These are phyloP conservation scores for Acacia confusa DNA, from an alignment of 306 rosid genomes.

Conservation along the genomic window DNA sequence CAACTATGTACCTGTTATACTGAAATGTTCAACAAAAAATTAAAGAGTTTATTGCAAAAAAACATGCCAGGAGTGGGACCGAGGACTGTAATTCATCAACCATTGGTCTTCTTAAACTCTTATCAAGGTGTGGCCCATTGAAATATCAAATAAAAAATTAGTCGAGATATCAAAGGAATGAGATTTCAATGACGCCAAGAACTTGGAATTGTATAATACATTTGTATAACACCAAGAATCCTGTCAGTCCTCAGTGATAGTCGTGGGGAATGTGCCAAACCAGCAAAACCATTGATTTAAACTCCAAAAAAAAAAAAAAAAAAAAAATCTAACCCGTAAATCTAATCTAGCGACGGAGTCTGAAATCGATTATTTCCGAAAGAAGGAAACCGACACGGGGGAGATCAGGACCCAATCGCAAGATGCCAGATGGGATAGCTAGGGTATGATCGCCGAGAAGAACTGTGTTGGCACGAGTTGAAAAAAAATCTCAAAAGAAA, in stretches of 20 bases:
- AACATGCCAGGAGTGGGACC: background rate
- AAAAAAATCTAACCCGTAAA: background rate
- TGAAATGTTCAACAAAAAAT: background rate
- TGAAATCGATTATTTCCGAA: background rate
- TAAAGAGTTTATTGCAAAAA: background rate
- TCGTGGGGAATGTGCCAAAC: too few relatives aligned
- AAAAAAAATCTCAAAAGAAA: too few relatives aligned
- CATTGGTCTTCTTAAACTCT: background rate
- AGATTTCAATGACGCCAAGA: too few relatives aligned
- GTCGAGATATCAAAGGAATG: too few relatives aligned
- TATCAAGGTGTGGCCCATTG: constrained; percentile 20
- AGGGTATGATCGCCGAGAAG: too few relatives aligned
- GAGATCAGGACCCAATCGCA: background rate
- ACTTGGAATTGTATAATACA: too few relatives aligned
- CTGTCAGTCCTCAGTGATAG: too few relatives aligned
- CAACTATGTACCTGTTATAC: background rate
- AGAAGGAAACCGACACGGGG: background rate
- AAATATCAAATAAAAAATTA: too few relatives aligned
- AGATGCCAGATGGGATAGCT: background rate
- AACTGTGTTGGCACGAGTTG: too few relatives aligned
- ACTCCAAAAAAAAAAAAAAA: too few relatives aligned
- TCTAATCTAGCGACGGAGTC: background rate
- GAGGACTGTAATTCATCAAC: background rate
- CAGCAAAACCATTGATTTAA: too few relatives aligned
- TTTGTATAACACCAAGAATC: too few relatives aligned